Evolutionary conservation across 2,329 filamentous ascomycete genomes (phyloP), one percentile per base, ranked within the genome.

Genomic region (Cladosporium austrohemisphaericum): DNA sequence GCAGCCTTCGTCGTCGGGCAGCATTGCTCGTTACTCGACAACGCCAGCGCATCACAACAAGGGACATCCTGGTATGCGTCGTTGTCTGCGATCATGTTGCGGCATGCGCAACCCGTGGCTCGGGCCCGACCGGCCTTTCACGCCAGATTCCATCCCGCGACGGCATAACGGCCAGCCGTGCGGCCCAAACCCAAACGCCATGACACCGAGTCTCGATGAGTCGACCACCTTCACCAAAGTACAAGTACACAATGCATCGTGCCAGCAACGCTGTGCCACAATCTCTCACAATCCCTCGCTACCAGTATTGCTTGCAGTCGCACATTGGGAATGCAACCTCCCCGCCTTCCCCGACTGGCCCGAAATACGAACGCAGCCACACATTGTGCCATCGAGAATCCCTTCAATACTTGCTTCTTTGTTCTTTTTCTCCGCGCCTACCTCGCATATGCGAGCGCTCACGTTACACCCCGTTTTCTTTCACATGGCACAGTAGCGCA

Each of bases 111-210:
- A 11, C 25, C 29, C 37, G 36, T 32, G 47, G 47, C 38, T 43
- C 47, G 47, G 47, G 37, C 47, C 47, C 29, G 33, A 38, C 44
- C 22, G 47, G 23, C 47, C 47, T 29, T 14, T 43, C 28, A 26
- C 29, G 38, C 37, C 44, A 20, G 29, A 31, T 28, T 25, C 47
- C 47, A 35, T 50, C 45, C 47, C 47, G 29, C 14, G 36, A 33
- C 49, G 54, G 48, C 45, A 33, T 41, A 49, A 43, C 41, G 51
- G 50, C 52, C 37, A 29, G 36, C 52, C 50, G 55, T 52, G 29
- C 52, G 51, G 55, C 53, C 49, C 52, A 55, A 58, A 56, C 57
- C 55, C 56, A 53, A 56, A 58, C 52, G 53, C 52, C 51, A 25
- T 36, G 25, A 29, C 20, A 19, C 37, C 22, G 23, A 23, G 23